Base-by-base conservation (phyloP, 2,329 filamentous ascomycete genomes). In the Cephalotrichum gorgonifer region DNA sequence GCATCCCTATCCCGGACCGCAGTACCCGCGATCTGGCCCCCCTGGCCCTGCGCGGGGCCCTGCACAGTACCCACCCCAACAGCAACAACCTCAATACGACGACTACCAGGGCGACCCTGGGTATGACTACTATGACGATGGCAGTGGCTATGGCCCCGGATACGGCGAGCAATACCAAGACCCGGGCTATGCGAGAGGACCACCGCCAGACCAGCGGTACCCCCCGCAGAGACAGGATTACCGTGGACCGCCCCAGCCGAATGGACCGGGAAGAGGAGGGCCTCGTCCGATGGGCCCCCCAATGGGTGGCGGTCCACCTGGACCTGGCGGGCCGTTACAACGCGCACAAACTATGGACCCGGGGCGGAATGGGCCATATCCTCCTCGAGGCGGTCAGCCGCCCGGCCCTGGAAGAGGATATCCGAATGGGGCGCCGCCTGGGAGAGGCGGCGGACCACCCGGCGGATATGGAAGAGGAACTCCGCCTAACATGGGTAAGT, bases 1-100 rank as follows among this genome's bases (percentile, higher is more conserved):
- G 56, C 70, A 71, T 50, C 68, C 69, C n/a, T 75, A 76, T 56
- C 67, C 65, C 52, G 72, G 71, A 33, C 68, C 65, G 28, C 70
- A 67, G 47, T 65, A 66, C 42, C 69, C 68, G 49, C 63, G 39
- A n/a, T 41, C 22, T 15, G 43, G 31, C 38, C 46, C 46, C 35
- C 69, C 22, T 15, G 43, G 31, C 38, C 46, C 46, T 26, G 69
- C 48, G 63, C 48, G 23, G 25, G 48, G 31, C 15, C 43, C 43
- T 30, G 43, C 22, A 3, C 44, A 11, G 20, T 58, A 57, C n/a
- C 56, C 56, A 49, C 67, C 62, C 27, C 64, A 64, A 48, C 57
- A 59, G 11, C 60, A 58, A 44, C 53, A 60, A 14, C 65, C 67
- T 50, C 64, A 74, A 50, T 72, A 74, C 51, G 66, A 73, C 48